Base-by-base conservation (phyloP, 208 protist species). In the Vickermania ingenoplastis region DNA sequence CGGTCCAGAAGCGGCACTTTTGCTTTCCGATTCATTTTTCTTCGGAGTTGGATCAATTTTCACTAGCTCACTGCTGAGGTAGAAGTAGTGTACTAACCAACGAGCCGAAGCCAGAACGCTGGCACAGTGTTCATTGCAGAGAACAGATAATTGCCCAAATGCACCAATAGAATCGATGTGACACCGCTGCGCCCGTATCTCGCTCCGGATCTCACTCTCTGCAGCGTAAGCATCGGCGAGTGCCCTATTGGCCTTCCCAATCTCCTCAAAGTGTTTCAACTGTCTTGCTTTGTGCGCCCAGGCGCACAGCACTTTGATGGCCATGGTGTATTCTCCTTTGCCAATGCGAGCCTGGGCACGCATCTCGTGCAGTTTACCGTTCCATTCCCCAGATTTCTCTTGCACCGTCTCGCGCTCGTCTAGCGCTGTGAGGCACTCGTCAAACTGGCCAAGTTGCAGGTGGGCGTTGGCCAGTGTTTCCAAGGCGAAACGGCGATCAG, bases 71-170 rank as follows among this genome's bases (percentile, higher is more conserved):
- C 79, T 63, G 59, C 82, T 89, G 1, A 91, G 69, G 72, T 92
- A 91, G 69, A 79, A 86, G 63, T 91, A 69, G 58, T 92, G 82
- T 54, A 92, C 77, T 4, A 94, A 71, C 85, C 88, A 94, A 1
- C 80, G 84, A 52, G 84, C 79, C 17, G 80, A 84, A 48, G 88
- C 76, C 26, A 89, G 64, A 1, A 77, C 73, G 24, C 73, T 71
- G 21, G 79, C 65, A 3, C 66, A 59, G 36, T 66, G 63, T 24
- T 89, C 82, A 3, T 65, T 61, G 23, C 61, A 41, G 22, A 82
- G 66, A 14, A 53, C 48, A 53, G 64, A 54, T 3, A 54, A 53
- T 21, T 70, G 69, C 11, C 69, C 56, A 53, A 90, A 82, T 4
- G 78, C 75, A 13, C 56, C 52, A 21, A 94, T 70, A 11, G 71